A percentile compares a stretch with the other conserved stretches of the same genome.
These are phyloP conservation scores for Agapanthus africanus DNA, from an alignment of 106 monocot genomes.

Conservation along the genomic window DNA sequence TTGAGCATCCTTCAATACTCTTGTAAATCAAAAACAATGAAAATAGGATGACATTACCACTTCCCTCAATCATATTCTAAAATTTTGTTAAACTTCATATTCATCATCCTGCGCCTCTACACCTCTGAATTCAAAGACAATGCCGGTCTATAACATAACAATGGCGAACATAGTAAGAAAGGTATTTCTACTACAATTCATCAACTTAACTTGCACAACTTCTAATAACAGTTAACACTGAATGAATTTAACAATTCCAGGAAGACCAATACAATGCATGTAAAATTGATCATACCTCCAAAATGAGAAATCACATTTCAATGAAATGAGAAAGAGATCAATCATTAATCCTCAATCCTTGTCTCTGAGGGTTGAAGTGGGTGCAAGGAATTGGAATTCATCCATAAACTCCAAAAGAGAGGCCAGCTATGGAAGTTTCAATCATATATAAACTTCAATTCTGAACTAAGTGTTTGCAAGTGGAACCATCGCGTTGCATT, in stretches of 20 bases:
- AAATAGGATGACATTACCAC: too few relatives aligned
- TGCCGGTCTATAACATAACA: too few relatives aligned
- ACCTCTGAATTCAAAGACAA: too few relatives aligned
- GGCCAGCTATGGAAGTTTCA: not conserved
- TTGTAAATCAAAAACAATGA: too few relatives aligned
- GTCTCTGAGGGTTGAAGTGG: not conserved
- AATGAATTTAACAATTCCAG: not conserved
- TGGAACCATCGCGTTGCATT: not conserved
- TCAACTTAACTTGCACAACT: too few relatives aligned
- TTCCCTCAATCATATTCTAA: too few relatives aligned
- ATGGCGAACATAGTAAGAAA: too few relatives aligned
- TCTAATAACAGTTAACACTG: too few relatives aligned
- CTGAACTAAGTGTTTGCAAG: conserved; percentile 7
- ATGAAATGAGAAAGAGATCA: not conserved
- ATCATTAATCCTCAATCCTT: not conserved
- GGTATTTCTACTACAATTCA: too few relatives aligned
- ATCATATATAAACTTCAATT: not conserved
- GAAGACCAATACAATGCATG: not conserved
- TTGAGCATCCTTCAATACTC: too few relatives aligned
- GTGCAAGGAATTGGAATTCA: not conserved
- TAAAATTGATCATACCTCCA: conserved; percentile 5
- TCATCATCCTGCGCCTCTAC: too few relatives aligned
- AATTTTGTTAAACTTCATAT: too few relatives aligned
- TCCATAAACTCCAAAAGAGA: not conserved
- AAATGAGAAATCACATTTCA: not conserved